These are phyloP conservation scores for Aspergillus neotritici DNA, from an alignment of 2,329 filamentous ascomycete species.

Conservation along the genomic window DNA sequence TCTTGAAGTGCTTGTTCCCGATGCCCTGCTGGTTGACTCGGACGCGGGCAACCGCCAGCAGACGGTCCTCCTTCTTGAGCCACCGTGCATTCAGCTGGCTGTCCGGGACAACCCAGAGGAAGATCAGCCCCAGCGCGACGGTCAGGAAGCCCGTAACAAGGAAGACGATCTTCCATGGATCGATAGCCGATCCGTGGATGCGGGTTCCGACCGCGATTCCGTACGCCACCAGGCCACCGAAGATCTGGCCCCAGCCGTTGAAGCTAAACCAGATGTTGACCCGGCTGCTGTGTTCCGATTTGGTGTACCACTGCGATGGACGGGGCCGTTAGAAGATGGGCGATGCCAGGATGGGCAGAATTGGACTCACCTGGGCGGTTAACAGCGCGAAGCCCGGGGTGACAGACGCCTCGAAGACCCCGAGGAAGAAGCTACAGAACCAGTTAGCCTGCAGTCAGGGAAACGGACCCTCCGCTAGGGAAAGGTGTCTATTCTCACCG, in stretches of 20 bases:
- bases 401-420: constrained; percentile 62
- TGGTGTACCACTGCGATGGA: constrained; percentile 60
- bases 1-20: constrained; percentile 63
- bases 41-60: constrained; percentile 65
- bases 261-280: constrained; percentile 65
- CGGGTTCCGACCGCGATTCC: constrained; percentile 55
- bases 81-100: constrained; percentile 57
- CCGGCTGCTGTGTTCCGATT: constrained; percentile 59
- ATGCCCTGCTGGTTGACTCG: constrained; percentile 70
- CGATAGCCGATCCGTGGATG: constrained; percentile 52
- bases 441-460: too few species aligned
- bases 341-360: background rate
- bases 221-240: constrained; percentile 59
- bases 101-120: constrained; percentile 52
- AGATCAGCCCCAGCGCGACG: constrained; percentile 43
- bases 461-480: too few species aligned
- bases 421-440: constrained; percentile 51
- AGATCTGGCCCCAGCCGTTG: constrained; percentile 59
- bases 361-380: constrained; percentile 47
- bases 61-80: constrained; percentile 61
- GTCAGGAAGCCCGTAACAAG: constrained; percentile 52
- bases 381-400: constrained; percentile 64
- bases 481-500: constrained; percentile 31
- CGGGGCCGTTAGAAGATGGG: background rate
- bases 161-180: constrained; percentile 62